A percentile compares a stretch with the other conserved stretches of the same genome.
phyloP scores from a whole-genome alignment of 2,329 filamentous ascomycete genomes.

The Chaetomiaceae sp. region DNA sequence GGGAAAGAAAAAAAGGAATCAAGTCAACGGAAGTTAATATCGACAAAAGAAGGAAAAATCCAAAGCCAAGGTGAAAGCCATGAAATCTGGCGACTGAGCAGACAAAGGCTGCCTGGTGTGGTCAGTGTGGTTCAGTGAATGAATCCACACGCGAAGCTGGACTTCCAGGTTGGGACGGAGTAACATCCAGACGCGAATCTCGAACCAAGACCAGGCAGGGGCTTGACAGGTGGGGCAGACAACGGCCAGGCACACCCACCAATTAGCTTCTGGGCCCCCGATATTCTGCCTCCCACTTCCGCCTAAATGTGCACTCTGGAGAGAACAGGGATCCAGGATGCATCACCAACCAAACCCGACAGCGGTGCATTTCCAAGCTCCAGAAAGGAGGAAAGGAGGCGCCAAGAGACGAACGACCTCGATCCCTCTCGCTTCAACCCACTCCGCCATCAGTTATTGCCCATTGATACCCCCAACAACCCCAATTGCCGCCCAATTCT shows the following conservation, averaged over 20 bases:
- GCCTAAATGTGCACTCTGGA: conserved; percentile 15
- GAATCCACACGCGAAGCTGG: background rate
- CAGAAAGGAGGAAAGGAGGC: conserved; percentile 9
- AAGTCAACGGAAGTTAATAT: no score
- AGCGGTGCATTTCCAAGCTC: no score
- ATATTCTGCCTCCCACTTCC: conserved; percentile 18
- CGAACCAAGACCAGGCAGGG: background rate
- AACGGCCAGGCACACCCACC: background rate
- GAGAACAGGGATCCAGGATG: no score
- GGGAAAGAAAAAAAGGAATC: background rate
- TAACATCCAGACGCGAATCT: no score
- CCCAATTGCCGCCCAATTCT: background rate
- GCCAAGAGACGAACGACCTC: background rate
- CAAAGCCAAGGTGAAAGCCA: background rate
- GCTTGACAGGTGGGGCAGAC: background rate
- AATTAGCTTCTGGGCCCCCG: background rate
- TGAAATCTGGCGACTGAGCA: background rate
- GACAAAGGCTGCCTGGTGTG: conserved; percentile 8
- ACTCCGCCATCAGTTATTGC: background rate
- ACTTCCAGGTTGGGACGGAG: no score
- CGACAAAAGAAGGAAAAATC: no score
- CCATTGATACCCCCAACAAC: conserved; percentile 6
- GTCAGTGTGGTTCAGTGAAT: background rate
- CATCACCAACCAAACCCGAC: no score
- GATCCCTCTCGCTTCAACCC: background rate